Percentiles rank a stretch among this genome's conserved stretches.
These are phyloP conservation scores for Penicillium sp. DNA, from an alignment of 2,329 filamentous ascomycete species.

Conservation along the genomic window DNA sequence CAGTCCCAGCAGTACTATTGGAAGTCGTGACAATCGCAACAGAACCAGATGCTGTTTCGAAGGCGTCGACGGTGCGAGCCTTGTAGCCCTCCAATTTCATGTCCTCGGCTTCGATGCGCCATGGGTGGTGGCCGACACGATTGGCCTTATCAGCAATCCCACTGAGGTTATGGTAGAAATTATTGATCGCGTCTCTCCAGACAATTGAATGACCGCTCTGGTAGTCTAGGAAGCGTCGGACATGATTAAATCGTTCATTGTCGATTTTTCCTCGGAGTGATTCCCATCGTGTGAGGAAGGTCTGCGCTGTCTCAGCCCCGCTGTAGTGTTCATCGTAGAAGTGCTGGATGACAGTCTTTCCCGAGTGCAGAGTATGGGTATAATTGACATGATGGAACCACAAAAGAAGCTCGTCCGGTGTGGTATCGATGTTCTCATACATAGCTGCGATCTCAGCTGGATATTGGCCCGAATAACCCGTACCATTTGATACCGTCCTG, in stretches of 20 bases:
- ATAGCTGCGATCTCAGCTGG: slow-evolving; percentile 57
- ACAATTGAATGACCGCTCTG: slow-evolving; percentile 69
- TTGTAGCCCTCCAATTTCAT: slow-evolving; percentile 63
- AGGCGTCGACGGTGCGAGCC: slow-evolving; percentile 54
- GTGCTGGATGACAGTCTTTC: slow-evolving; percentile 67
- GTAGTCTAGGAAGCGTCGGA: slow-evolving; percentile 59
- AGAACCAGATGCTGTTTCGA: slow-evolving; percentile 58
- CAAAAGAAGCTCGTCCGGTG: slow-evolving; percentile 65
- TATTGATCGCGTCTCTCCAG: slow-evolving; percentile 66
- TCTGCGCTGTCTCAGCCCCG: slow-evolving; percentile 60
- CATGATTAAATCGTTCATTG: slow-evolving; percentile 57
- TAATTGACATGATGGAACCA: slow-evolving; percentile 76
- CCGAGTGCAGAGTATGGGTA: slow-evolving; percentile 60
- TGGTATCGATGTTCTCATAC: slow-evolving; percentile 62
- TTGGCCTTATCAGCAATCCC: slow-evolving; percentile 57
- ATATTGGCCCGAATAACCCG: slow-evolving; percentile 65
- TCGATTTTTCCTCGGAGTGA: slow-evolving; percentile 59
- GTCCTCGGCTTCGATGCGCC: slow-evolving; percentile 66
- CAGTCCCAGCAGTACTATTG: slow-evolving; percentile 54
- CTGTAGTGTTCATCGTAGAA: slow-evolving; percentile 64
- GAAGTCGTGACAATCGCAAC: slow-evolving; percentile 56
- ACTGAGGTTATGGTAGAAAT: slow-evolving; percentile 63
- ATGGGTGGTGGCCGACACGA: slow-evolving; percentile 61
- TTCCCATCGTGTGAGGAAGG: slow-evolving; percentile 56
- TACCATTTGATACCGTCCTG: slow-evolving; percentile 66